Base-by-base conservation (phyloP, 768 basidiomycete genomes). In the Galerina sulciceps region DNA sequence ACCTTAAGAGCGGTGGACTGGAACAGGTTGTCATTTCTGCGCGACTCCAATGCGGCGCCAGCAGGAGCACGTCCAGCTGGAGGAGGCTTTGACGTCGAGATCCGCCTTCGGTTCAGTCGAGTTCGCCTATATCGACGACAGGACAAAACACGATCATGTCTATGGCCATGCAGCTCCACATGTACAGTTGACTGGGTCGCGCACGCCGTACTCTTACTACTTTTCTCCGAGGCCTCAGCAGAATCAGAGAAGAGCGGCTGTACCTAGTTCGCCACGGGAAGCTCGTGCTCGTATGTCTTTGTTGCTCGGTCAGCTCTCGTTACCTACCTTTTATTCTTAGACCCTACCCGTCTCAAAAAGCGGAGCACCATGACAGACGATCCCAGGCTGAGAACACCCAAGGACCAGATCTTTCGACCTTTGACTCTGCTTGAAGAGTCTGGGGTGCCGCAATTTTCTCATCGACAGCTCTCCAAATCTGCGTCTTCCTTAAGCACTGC, bases 271-370 rank as follows among this genome's bases (percentile, higher is more conserved):
- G 9, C 20, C 35, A 17, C 34, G 13, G 23, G 40, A 44, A 42
- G 35, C 34, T 18, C 47, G 54, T 20, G 44, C 55, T 44, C 46
- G 62, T 63, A 18, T 11, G 49, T 41, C 17, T 3, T 45, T 34
- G 17, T 52, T 49, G 48, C 13, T 36, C 41, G 35, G 18, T n/a
- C n/a, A 4, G 44, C 22, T 23, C 17, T 51, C 6, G 31, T 10
- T 34, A 40, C n/a, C 34, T 51, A 8, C 52, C 15, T 31, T 26
- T 35, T 6, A 35, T 36, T 34, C 23, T 43, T 42, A 34, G 15
- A 46, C 55, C 14, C 43, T 53, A 58, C 20, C 23, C 58, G 55
- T 6, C 52, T 64, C 31, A 58, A 46, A 47, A 64, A 59, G 42
- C 18, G 50, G 35, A 53, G 48, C 18, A 55, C 50, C 44, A 36